These are phyloP conservation scores for Thelonectria discophora DNA, from an alignment of 2,329 filamentous ascomycete genomes.

Conservation along the genomic window DNA sequence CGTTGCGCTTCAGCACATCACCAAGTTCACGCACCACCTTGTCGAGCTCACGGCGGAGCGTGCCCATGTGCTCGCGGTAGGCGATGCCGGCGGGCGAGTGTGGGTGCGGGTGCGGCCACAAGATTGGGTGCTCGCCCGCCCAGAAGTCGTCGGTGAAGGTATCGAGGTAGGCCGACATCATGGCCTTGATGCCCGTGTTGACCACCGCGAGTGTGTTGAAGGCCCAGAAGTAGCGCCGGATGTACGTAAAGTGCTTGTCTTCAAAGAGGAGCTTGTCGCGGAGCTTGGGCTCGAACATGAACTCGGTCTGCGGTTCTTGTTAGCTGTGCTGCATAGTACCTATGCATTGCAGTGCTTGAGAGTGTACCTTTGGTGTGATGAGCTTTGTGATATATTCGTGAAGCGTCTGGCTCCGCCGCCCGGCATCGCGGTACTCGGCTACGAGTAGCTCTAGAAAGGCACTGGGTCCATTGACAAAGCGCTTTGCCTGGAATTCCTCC, in stretches of 20 bases:
- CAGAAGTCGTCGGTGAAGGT: constrained; percentile 68
- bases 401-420: constrained; percentile 65
- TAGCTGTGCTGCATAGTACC: no score
- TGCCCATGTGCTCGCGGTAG: constrained; percentile 59
- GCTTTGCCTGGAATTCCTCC: constrained; percentile 61
- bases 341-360: not conserved
- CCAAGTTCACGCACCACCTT: constrained; percentile 60
- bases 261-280: constrained; percentile 69
- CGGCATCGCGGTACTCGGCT: constrained; percentile 68
- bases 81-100: constrained; percentile 54
- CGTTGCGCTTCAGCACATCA: constrained; percentile 59
- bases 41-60: constrained; percentile 59
- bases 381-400: constrained; percentile 66
- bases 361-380: constrained; percentile 62
- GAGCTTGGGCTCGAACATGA: constrained; percentile 66
- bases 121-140: constrained; percentile 61
- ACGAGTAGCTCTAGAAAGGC: constrained; percentile 68
- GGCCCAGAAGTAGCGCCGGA: constrained; percentile 69
- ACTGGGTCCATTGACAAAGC: constrained; percentile 68
- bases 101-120: constrained; percentile 64
- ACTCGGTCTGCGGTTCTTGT: constrained; percentile 52
- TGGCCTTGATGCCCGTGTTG: constrained; percentile 66
- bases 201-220: constrained; percentile 68
- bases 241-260: constrained; percentile 68
- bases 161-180: constrained; percentile 64